A percentile compares a stretch with the other conserved stretches of the same genome.
Evolutionary conservation across 2,329 filamentous ascomycete species (phyloP).

Genomic region (Aspergillus pseudonomiae): DNA sequence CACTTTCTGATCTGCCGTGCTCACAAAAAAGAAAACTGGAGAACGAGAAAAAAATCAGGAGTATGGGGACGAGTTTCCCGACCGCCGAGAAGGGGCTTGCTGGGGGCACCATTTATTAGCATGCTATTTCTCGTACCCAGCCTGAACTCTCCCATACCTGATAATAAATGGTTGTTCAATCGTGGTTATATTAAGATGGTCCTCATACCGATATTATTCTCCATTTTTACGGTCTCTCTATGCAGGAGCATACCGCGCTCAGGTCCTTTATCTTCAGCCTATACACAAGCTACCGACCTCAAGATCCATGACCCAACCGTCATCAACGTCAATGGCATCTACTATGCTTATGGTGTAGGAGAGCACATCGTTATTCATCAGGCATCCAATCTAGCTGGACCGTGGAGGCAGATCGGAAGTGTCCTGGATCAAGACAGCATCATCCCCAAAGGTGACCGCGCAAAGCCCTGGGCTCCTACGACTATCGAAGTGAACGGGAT

Average conservation of each 20-base stretch:
- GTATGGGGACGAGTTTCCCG: neutral
- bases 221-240: neutral
- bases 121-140: neutral
- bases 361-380: conserved; percentile 35
- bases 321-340: conserved; percentile 28
- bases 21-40: neutral
- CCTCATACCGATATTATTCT: neutral
- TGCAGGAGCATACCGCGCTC: neutral
- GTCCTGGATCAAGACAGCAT: conserved; percentile 35
- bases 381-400: conserved; percentile 32
- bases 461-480: conserved; percentile 60
- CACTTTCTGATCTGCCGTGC: neutral
- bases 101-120: neutral
- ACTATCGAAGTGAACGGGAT: conserved; percentile 57
- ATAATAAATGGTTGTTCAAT: neutral
- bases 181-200: neutral
- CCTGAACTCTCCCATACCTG: neutral
- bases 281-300: conserved; percentile 19
- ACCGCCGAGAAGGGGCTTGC: neutral
- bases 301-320: conserved; percentile 40
- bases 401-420: conserved; percentile 33
- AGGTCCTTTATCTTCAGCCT: neutral
- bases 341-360: conserved; percentile 38
- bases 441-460: conserved; percentile 38
- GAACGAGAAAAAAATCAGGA: neutral